Conservation (phyloP, 2,329 filamentous ascomycete genomes). For the Monosporascus sp. region DNA sequence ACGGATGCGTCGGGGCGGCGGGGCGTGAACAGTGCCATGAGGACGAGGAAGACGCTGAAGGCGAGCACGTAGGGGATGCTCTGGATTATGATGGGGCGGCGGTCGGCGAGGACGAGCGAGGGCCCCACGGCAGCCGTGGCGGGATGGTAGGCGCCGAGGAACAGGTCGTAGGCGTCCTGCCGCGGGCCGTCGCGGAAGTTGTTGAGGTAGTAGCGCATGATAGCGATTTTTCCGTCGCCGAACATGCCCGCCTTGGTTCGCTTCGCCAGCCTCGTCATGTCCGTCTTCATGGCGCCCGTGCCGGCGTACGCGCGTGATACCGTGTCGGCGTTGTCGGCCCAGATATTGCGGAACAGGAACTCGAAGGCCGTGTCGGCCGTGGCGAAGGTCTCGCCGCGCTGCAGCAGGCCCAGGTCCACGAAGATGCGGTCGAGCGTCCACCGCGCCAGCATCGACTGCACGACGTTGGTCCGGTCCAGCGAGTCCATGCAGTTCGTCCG, state of each 20-base stretch:
- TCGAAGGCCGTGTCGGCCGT: constrained; percentile 78
- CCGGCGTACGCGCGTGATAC: constrained; percentile 91
- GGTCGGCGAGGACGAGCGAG: constrained; percentile 74
- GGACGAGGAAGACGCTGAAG: constrained; percentile 77
- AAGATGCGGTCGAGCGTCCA: constrained; percentile 87
- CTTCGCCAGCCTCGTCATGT: constrained; percentile 89
- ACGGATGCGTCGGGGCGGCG: constrained; percentile 67
- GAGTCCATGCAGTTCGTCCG: constrained; percentile 99
- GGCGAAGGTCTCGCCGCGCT: constrained; percentile 69
- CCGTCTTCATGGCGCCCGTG: constrained; percentile 95
- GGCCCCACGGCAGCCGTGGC: constrained; percentile 65
- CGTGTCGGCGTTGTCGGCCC: constrained; percentile 97
- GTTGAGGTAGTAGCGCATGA: constrained; percentile 86
- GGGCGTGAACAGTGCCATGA: constrained; percentile 69
- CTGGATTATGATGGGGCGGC: constrained; percentile 81
- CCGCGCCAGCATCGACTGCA: constrained; percentile 93
- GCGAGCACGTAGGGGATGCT: constrained; percentile 87
- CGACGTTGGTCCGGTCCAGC: constrained; percentile 93
- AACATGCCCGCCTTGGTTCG: constrained; percentile 80
- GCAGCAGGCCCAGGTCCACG: constrained; percentile 73
- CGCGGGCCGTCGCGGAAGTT: constrained; percentile 92
- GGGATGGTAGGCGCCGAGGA: constrained; percentile 81
- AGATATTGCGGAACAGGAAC: constrained; percentile 89
- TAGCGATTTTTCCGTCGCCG: constrained; percentile 81
- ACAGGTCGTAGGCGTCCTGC: constrained; percentile 93